phyloP scores from a whole-genome alignment of 768 basidiomycete genomes.

The Exsudoporus frostii region DNA sequence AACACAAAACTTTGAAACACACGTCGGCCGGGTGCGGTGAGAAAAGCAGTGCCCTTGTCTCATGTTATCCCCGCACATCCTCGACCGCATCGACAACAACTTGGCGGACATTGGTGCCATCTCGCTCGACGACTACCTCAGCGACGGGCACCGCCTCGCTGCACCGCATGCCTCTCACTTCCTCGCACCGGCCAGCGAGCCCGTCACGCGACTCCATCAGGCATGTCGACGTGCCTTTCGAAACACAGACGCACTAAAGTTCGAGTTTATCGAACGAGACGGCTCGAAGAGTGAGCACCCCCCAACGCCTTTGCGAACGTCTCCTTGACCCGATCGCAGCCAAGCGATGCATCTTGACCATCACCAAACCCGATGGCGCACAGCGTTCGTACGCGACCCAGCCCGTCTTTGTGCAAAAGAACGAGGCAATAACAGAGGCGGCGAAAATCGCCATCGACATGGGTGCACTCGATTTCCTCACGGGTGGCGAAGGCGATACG shows the following conservation, averaged over 20 bases:
- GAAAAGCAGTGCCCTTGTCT: no score
- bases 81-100: conserved; percentile 26
- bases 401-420: conserved; percentile 40
- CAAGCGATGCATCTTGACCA: conserved; percentile 60
- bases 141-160: background rate
- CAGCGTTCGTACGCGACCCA: conserved; percentile 54
- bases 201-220: conserved; percentile 39
- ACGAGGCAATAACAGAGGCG: conserved; percentile 52
- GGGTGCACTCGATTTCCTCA: conserved; percentile 60
- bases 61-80: background rate
- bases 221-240: conserved; percentile 43
- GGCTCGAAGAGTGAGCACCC: conserved; percentile 34
- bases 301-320: no score
- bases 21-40: no score
- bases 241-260: conserved; percentile 40
- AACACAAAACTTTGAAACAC: background rate
- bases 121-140: conserved; percentile 27
- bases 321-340: conserved; percentile 31
- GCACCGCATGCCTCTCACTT: background rate
- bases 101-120: conserved; percentile 29
- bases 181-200: background rate
- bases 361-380: conserved; percentile 52
- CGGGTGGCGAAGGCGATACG: conserved; percentile 40
- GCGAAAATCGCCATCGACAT: conserved; percentile 54
- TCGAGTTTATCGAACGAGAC: conserved; percentile 45